Base-by-base conservation (phyloP, 352 stramenopile genomes). In the Albugo candida region DNA sequence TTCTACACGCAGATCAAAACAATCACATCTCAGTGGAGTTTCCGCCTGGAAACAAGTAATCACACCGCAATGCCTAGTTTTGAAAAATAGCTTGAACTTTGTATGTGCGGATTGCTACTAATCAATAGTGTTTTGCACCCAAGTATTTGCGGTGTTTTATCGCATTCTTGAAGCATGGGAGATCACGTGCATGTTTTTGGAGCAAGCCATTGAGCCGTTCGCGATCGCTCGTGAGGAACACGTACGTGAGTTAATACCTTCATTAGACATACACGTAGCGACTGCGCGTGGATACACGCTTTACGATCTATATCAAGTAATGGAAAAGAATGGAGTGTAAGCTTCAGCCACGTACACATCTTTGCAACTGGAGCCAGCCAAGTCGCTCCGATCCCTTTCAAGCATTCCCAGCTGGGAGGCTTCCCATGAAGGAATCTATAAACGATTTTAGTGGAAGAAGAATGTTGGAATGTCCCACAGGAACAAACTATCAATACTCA, bases 1-100 rank as follows among this genome's bases (percentile, higher is more conserved):
- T 99, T 99, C 55, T 98, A 96, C 70, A 99, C 93, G 47, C 89
- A 97, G 64, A 76, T 93, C 52, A 98, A 99, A 75, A 98, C 94
- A 19, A 83, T 99, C 48, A 99, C 92, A 13, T 84, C 78, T 40
- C 91, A 96, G 54, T 99, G 94, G 94, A 80, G 95, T 21, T 93
- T 92, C 63, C 72, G 85, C 55, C 65, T 79, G 51, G 57, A 53
- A 19, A 87, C 80, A 35, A 75, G 94, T 51, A 93, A 93, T 58
- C 83, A 81, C 49, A 75, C 84, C 12, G 81, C 81, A 44, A 97
- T 97, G 92, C 92, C 92, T n/a, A 96, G 81, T 41, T 67, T 97
- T 42, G 20, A 41, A 18, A 43, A 49, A 12, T 49, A 18, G 13
- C 14, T 41, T 41, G n/a, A n/a, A n/a, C n/a, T n/a, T n/a, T n/a